Base-by-base conservation (phyloP, 2,329 filamentous ascomycete genomes). In the Diplodia mutila region DNA sequence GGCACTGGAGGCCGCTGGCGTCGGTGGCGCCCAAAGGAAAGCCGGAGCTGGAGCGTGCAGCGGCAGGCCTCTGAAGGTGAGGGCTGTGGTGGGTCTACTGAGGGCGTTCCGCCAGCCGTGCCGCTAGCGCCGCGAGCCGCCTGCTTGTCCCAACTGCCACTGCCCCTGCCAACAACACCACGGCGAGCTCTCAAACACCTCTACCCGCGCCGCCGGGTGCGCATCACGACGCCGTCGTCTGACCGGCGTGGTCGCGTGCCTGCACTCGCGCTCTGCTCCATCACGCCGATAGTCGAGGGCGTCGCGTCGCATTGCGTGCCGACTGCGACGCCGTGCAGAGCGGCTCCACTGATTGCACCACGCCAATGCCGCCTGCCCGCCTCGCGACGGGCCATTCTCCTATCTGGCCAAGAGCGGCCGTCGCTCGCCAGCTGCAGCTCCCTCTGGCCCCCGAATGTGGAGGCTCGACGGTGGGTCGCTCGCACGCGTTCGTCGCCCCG, bases 51-150 rank as follows among this genome's bases (percentile, higher is more conserved):
- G 63, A 65, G 32, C 63, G 63, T 65, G 63, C 63, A 29, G 52
- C 25, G 63, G 63, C 63, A 52, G 42, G 21, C n/a, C 29, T 32
- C 29, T 32, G 29, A 46, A 18, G 42, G n/a, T 21, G 42, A 21
- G 21, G 42, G 34, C 34, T 46, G 37, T 25, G 49, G 37, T 25
- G 54, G 21, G 34, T 18, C 21, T 42, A 21, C n/a, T 29, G 27
- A 54, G 52, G 51, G 25, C 49, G 51, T 59, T 59, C 61, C 61
- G 51, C 34, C 63, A 54, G 64, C 52, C 64, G 64, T 66, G 64
- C 64, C 64, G 64, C 64, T 66, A 63, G 59, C 59, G 64, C 52
- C 32, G 37, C 25, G 8, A 29, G 51, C 63, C 29, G 53, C 37
- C 25, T 48, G 64, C 64, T 65, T 52, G 49, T 42, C 39, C 61